Evolutionary conservation across 2,329 filamentous ascomycete species (phyloP).

Genomic region (Aureobasidium namibiae): DNA sequence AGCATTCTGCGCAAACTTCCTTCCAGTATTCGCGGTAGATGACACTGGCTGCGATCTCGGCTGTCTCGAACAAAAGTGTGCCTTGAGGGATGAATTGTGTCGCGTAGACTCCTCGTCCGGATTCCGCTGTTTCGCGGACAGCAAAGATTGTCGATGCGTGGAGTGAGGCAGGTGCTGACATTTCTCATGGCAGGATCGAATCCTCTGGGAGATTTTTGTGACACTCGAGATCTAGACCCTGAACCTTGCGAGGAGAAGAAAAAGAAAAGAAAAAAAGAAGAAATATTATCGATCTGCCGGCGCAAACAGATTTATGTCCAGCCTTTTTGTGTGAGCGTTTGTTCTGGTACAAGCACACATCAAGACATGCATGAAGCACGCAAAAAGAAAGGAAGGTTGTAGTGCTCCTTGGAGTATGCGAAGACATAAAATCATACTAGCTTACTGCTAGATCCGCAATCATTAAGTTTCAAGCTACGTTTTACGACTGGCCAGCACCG

Average conservation of each 20-base stretch:
- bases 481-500: conserved; percentile 13
- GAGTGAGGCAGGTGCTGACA: conserved; percentile 5
- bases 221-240: neutral
- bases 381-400: too few species aligned
- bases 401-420: too few species aligned
- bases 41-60: conserved; percentile 32
- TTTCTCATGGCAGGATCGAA: neutral
- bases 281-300: neutral
- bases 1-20: conserved; percentile 42
- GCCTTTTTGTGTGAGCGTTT: too few species aligned
- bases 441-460: neutral
- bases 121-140: conserved; percentile 32
- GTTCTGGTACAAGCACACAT: too few species aligned
- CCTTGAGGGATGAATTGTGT: conserved; percentile 25
- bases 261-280: neutral
- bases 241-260: neutral
- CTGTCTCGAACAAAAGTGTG: conserved; percentile 30
- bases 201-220: neutral
- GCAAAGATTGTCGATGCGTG: conserved; percentile 24
- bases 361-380: too few species aligned
- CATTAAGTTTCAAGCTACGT: neutral
- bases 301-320: neutral
- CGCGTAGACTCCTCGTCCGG: conserved; percentile 40
- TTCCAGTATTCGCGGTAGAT: conserved; percentile 38
- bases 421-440: neutral